phyloP scores from a whole-genome alignment of 306 rosid genomes.

The Lotus japonicus region DNA sequence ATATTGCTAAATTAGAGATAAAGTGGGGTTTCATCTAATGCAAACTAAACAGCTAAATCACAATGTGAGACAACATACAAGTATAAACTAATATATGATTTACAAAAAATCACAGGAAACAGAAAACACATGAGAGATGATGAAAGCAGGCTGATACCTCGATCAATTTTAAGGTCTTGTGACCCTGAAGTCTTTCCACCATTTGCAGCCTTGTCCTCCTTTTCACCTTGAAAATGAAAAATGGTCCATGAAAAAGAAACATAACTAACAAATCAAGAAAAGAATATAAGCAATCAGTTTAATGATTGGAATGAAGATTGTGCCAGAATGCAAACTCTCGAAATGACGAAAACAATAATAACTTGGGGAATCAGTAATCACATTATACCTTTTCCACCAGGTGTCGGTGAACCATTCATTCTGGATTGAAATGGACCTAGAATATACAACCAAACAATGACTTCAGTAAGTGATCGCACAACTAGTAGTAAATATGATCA shows the following conservation, averaged over 20 bases:
- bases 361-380: conserved; percentile 27
- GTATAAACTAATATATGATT: not conserved
- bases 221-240: conserved; percentile 31
- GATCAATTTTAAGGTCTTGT: conserved; percentile 49
- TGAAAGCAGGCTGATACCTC: conserved; percentile 44
- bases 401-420: conserved; percentile 18
- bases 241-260: not conserved
- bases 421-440: conserved; percentile 31
- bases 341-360: conserved; percentile 10
- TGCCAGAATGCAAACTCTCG: conserved; percentile 8
- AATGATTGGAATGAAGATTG: not conserved
- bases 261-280: not conserved
- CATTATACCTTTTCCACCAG: conserved; percentile 36
- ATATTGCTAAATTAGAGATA: not conserved
- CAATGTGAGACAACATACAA: not conserved
- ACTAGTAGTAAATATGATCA: conserved; percentile 1
- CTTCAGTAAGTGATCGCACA: not conserved
- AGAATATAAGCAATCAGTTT: not conserved
- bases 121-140: not conserved
- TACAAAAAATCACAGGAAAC: not conserved
- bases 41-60: conserved; percentile 1
- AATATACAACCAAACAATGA: conserved; percentile 2
- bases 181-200: conserved; percentile 34
- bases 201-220: conserved; percentile 45
- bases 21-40: not conserved